Base-by-base conservation (phyloP, 2,329 filamentous ascomycete species). In the Sarocladiaceae sp. region DNA sequence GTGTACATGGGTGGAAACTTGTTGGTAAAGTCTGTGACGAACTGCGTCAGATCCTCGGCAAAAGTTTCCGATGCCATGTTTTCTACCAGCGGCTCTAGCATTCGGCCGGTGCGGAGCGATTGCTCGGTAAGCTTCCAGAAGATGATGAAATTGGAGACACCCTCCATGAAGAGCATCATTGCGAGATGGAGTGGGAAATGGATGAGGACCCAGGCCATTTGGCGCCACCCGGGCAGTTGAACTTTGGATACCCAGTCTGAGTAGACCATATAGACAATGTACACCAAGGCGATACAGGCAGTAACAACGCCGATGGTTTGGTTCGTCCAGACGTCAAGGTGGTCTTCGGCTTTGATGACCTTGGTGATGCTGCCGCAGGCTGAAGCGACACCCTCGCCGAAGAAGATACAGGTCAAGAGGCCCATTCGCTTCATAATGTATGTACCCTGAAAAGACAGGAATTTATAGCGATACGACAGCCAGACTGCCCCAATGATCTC, bases 161-260 rank as follows among this genome's bases (percentile, higher is more conserved):
- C 83, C 59, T 86, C 82, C 40, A 84, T 76, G n/a, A 85, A 75
- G 7, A 87, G 74, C 12, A 84, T 77, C 31, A 87, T 75, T 5
- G 78, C 70, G 2, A 86, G 73, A 56, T 87, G 82, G 58, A 86
- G 80, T 0, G 83, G 83, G 54, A 85, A 80, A 65, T 86, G 83
- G 1, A 82, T 62, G 2, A 72, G 52, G 0, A 76, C 73, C 80
- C 79, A 83, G 50, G 82, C 65, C 50, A 83, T 79, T 57, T 87
- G 84, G 4, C 79, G 75, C 42, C 81, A 69, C 63, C 73, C 54
- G 65, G 79, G 64, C 71, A 76, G 79, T 26, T 83, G 75, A 54
- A 82, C 76, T 49, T 81, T 81, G 61, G 84, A 83, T 64, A 84
- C 80, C 79, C 81, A 86, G 57, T 86, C 73, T 50, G 86, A 77